Percentiles rank a stretch among this genome's conserved stretches.
These are phyloP conservation scores for Thelonectria rubi DNA, from an alignment of 2,329 filamentous ascomycete species.

Conservation along the genomic window DNA sequence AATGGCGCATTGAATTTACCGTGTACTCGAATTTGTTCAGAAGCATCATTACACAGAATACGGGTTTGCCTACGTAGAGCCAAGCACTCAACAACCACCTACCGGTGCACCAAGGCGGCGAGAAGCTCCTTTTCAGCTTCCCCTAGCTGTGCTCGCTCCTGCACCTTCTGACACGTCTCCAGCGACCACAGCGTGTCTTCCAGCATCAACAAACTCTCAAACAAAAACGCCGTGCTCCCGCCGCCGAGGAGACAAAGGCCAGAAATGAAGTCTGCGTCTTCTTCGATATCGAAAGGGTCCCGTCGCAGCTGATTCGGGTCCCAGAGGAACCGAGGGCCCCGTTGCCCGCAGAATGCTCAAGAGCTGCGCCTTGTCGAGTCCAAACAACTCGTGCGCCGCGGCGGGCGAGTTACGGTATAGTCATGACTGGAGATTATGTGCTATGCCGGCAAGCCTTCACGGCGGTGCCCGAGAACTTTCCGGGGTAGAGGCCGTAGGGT, in stretches of 20 bases:
- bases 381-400: constrained; percentile 66
- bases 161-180: constrained; percentile 65
- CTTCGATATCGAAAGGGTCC: constrained; percentile 80
- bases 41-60: too few species aligned
- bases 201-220: constrained; percentile 74
- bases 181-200: constrained; percentile 77
- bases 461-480: constrained; percentile 77
- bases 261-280: constrained; percentile 62
- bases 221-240: constrained; percentile 74
- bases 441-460: constrained; percentile 75
- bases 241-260: constrained; percentile 77
- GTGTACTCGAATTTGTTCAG: too few species aligned
- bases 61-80: too few species aligned
- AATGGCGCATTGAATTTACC: too few species aligned
- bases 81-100: too few species aligned
- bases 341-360: constrained; percentile 31
- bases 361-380: constrained; percentile 47
- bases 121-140: constrained; percentile 27
- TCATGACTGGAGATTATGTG: constrained; percentile 77
- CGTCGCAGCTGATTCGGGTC: constrained; percentile 83
- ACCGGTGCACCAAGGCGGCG: too few species aligned
- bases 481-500: constrained; percentile 80
- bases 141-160: constrained; percentile 82
- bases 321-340: constrained; percentile 46
- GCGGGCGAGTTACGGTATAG: constrained; percentile 75